Evolutionary conservation across 805 yeast genomes (phyloP).

Genomic region (Kodamaea jinghongensis): DNA sequence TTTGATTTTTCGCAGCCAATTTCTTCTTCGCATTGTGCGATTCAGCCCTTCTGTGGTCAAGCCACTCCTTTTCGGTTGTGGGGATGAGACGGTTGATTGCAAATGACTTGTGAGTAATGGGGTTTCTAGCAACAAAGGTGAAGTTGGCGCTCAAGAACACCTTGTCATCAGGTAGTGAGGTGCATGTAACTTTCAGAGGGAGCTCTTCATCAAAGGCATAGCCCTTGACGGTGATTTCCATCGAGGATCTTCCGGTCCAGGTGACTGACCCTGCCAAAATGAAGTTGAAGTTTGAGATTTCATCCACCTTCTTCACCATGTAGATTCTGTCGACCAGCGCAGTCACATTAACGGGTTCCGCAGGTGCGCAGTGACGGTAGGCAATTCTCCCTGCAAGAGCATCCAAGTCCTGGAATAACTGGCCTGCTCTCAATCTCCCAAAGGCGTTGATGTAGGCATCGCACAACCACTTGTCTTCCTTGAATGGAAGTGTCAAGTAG

Average conservation of each 20-base stretch:
- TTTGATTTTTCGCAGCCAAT: constrained; percentile 63
- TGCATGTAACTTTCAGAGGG: constrained; percentile 54
- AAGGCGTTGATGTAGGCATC: constrained; percentile 87
- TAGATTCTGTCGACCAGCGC: constrained; percentile 92
- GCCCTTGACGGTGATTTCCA: constrained; percentile 92
- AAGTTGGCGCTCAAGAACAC: constrained; percentile 86
- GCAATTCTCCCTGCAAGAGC: constrained; percentile 94
- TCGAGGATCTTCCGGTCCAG: constrained; percentile 92
- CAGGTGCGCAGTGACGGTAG: constrained; percentile 89
- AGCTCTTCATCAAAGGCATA: constrained; percentile 62
- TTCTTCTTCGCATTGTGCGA: constrained; percentile 85
- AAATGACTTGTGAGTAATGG: constrained; percentile 85
- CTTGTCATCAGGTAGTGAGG: constrained; percentile 58
- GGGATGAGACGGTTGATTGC: constrained; percentile 83
- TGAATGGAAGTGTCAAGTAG: constrained; percentile 72
- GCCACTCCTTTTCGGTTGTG: constrained; percentile 69
- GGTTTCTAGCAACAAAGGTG: constrained; percentile 94
- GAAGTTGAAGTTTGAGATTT: constrained; percentile 69
- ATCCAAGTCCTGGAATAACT: constrained; percentile 89
- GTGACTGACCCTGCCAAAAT: constrained; percentile 87
- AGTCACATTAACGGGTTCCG: constrained; percentile 92
- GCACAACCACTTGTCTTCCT: constrained; percentile 75
- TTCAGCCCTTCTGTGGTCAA: constrained; percentile 84
- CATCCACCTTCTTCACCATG: constrained; percentile 81
- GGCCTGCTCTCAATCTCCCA: constrained; percentile 91